A percentile compares a stretch with the other conserved stretches of the same genome.
Conservation (phyloP, 1,139 yeast genomes). For the Candida mesenterica region DNA sequence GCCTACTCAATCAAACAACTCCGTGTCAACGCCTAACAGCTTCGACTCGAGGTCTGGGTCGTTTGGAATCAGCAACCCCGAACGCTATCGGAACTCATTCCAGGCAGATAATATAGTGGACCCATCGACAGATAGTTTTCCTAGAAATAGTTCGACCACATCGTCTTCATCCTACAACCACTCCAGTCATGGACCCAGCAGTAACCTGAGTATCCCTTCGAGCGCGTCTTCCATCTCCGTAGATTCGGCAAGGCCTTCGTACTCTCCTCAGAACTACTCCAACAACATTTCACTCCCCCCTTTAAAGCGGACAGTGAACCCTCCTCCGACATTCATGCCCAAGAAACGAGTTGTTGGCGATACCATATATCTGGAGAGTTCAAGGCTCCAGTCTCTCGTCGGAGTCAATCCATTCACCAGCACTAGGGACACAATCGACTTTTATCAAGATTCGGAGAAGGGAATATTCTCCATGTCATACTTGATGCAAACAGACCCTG, state of each 20-base stretch:
- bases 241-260: background rate
- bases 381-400: background rate
- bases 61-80: conserved; percentile 1
- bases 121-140: background rate
- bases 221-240: background rate
- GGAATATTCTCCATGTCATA: conserved; percentile 8
- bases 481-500: conserved; percentile 8
- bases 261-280: background rate
- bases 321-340: too few relatives aligned
- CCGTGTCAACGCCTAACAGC: too few relatives aligned
- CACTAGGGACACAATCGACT: conserved; percentile 7
- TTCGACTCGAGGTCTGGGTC: too few relatives aligned
- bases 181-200: background rate
- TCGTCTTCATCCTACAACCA: background rate
- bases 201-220: background rate
- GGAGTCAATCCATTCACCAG: conserved; percentile 9
- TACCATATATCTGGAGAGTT: background rate
- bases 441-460: conserved; percentile 3
- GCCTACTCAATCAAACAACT: too few relatives aligned
- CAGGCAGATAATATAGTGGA: background rate
- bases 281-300: background rate
- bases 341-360: background rate
- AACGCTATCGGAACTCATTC: background rate
- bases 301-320: background rate
- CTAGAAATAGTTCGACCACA: background rate